phyloP scores from a whole-genome alignment of 768 basidiomycete species.

The Auricularia auricula-judae region DNA sequence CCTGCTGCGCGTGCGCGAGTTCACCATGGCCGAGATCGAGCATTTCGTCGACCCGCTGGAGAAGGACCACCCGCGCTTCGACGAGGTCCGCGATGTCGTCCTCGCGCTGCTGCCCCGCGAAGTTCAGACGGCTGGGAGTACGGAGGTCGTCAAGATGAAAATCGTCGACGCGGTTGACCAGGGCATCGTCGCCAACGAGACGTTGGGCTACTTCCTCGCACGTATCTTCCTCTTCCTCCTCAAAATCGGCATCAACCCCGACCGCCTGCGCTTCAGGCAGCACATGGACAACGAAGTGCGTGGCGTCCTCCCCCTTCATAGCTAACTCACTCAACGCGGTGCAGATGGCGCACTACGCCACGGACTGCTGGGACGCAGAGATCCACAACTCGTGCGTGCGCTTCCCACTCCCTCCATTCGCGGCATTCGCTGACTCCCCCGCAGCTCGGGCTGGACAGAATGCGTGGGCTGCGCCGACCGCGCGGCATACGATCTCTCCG shows the following conservation, averaged over 20 bases:
- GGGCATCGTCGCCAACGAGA: conserved; percentile 90
- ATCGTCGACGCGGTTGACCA: conserved; percentile 83
- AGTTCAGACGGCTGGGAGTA: conserved; percentile 65
- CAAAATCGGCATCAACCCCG: conserved; percentile 82
- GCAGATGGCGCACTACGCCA: conserved; percentile 93
- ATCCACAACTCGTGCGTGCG: conserved; percentile 48
- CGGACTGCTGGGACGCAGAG: conserved; percentile 99
- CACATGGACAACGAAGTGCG: conserved; percentile 84
- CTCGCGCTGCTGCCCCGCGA: conserved; percentile 72
- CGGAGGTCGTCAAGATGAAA: conserved; percentile 49
- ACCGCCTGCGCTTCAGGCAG: conserved; percentile 83
- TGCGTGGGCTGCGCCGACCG: conserved; percentile 99
- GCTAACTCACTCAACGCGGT: no score
- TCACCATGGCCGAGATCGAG: conserved; percentile 99
- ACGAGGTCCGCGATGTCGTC: conserved; percentile 62
- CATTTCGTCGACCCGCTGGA: conserved; percentile 94
- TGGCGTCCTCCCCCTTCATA: no score
- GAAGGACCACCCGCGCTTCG: conserved; percentile 80
- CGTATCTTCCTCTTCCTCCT: conserved; percentile 82
- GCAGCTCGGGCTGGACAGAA: conserved; percentile 87
- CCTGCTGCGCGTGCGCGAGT: conserved; percentile 92
- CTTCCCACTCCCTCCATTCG: no score
- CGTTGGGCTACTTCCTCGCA: conserved; percentile 93
- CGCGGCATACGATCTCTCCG: conserved; percentile 89
- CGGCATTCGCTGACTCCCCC: no score